Evolutionary conservation across 2,329 filamentous ascomycete species (phyloP).

Genomic region (Botryotinia globosa): DNA sequence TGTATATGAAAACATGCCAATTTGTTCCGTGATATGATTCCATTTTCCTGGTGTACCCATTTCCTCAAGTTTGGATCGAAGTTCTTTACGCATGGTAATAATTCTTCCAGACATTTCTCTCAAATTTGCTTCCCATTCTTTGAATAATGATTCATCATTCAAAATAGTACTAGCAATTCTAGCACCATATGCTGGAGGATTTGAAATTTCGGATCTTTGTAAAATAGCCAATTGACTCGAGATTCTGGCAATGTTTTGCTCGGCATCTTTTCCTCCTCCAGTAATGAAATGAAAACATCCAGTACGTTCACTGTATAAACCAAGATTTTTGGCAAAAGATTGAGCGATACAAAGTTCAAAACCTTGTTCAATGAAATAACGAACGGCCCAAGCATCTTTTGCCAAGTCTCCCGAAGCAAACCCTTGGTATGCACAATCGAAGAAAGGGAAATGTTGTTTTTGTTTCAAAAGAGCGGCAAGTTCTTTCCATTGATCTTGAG

Average conservation of each 20-base stretch:
- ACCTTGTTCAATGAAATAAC: slow-evolving; percentile 89
- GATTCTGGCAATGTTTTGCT: slow-evolving; percentile 59
- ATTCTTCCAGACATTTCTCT: slow-evolving; percentile 94
- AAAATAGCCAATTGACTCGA: slow-evolving; percentile 88
- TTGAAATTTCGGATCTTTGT: slow-evolving; percentile 95
- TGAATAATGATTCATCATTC: slow-evolving; percentile 77
- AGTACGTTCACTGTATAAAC: slow-evolving; percentile 92
- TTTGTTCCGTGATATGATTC: slow-evolving; percentile 98
- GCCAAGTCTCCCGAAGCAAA: slow-evolving; percentile 89
- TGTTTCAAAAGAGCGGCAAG: slow-evolving; percentile 73
- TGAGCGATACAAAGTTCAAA: slow-evolving; percentile 87
- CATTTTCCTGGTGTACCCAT: slow-evolving; percentile 84
- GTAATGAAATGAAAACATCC: slow-evolving; percentile 95
- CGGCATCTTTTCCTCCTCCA: slow-evolving; percentile 64
- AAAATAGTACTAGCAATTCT: slow-evolving; percentile 81
- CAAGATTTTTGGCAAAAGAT: slow-evolving; percentile 97
- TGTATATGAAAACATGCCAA: slow-evolving; percentile 98
- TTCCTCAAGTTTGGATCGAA: slow-evolving; percentile 78
- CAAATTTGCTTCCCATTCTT: slow-evolving; percentile 86
- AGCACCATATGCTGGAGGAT: slow-evolving; percentile 91
- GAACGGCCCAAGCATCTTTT: slow-evolving; percentile 86
- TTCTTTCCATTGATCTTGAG: slow-evolving; percentile 89
- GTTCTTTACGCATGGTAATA: slow-evolving; percentile 78
- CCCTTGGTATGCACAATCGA: slow-evolving; percentile 96
- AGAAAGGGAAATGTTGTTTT: slow-evolving; percentile 93